Evolutionary conservation across 1,284 basidiomycete genomes (phyloP).

Genomic region (Boletus semigastroideus): DNA sequence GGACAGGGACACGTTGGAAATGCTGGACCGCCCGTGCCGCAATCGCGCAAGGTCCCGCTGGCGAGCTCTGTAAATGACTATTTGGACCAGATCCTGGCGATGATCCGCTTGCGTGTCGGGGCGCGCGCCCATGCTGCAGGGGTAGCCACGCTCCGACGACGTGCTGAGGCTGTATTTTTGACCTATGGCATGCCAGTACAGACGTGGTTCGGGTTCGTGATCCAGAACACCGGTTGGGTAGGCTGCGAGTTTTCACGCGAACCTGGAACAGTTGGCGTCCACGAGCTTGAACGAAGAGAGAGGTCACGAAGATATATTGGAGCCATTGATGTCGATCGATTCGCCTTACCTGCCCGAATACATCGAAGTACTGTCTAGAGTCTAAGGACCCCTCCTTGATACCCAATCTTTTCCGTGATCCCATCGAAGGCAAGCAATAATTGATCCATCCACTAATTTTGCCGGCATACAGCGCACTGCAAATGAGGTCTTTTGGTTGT

Average conservation of each 20-base stretch:
- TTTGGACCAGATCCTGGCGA: slow-evolving; percentile 8
- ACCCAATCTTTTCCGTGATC: too few species aligned
- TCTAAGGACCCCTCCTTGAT: neutral
- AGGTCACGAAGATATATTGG: neutral
- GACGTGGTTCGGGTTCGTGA: too few species aligned
- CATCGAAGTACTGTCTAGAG: slow-evolving; percentile 1
- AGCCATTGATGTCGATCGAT: slow-evolving; percentile 5
- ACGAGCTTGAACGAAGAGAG: neutral
- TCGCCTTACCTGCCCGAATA: slow-evolving; percentile 11
- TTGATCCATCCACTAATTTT: neutral
- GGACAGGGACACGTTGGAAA: too few species aligned
- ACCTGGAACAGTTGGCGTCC: slow-evolving; percentile 1
- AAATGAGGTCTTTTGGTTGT: neutral
- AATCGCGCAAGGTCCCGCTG: slow-evolving; percentile 15
- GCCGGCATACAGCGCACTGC: neutral
- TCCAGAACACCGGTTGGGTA: neutral
- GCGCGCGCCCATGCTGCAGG: neutral
- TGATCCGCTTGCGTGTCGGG: slow-evolving; percentile 17
- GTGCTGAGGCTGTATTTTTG: slow-evolving; percentile 11
- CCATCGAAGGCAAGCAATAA: slow-evolving; percentile 1
- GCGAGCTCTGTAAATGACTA: slow-evolving; percentile 12
- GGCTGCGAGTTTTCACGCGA: neutral
- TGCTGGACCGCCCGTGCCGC: slow-evolving; percentile 1
- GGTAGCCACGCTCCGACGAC: slow-evolving; percentile 7
- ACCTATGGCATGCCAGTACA: slow-evolving; percentile 12